Base-by-base conservation (phyloP, 768 basidiomycete genomes). In the Suillus alpinus region DNA sequence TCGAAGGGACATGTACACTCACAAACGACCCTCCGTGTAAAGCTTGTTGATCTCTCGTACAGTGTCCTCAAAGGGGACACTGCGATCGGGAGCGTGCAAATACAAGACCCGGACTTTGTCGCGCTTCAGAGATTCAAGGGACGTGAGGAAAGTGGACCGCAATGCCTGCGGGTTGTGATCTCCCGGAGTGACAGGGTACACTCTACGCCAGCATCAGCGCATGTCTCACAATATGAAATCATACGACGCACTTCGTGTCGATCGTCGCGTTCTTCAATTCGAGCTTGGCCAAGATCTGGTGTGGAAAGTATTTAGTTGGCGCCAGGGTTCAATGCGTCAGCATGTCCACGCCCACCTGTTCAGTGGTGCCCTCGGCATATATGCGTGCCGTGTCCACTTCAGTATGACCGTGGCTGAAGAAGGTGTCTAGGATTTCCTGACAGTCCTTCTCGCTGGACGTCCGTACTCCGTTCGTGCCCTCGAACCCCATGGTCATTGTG, bases 1-100 rank as follows among this genome's bases (percentile, higher is more conserved):
- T 8, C 3, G 18, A 1, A 36, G 18, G 32, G n/a, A 37, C 16
- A 12, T 10, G 10, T 37, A 18, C 16, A 70, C 79, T 59, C 65
- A 83, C 82, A 86, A 86, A 50, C 79, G 76, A 0, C 86, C 86
- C 62, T 86, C 79, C 47, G 81, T 78, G 66, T 87, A 77, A 13
- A 87, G 71, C 50, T 82, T 80, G 50, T 87, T 77, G 3, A 86
- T 74, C 14, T 79, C 82, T 32, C 79, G 79, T 29, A 83, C 63
- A 0, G 86, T 88, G 7, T 82, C 77, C 64, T 84, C 82, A 58
- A 82, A 86, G 0, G 85, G 81, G 3, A 84, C 81, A 14, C 75
- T 79, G 29, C 82, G 77, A 66, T 88, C 86, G 1, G 86, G 87
- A 12, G 78, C 82, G 61, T 88, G 86, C 34, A 88, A 73, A 62